These are phyloP conservation scores for Tephrocybe sp. DNA, from an alignment of 768 basidiomycete species.

Conservation along the genomic window DNA sequence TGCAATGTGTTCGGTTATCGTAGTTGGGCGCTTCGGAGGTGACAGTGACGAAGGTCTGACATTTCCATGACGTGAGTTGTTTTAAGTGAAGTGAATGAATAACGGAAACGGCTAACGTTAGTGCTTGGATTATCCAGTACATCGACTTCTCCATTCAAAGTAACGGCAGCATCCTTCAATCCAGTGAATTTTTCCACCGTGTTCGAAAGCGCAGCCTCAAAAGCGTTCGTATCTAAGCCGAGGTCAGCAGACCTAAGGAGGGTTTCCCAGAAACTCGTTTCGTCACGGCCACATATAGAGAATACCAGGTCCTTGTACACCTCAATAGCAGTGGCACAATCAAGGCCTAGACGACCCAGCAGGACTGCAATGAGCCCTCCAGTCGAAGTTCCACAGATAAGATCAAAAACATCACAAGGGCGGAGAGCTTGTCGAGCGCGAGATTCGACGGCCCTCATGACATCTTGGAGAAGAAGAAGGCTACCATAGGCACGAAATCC, in stretches of 20 bases:
- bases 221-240: constrained; percentile 12
- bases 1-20: constrained; percentile 20
- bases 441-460: constrained; percentile 19
- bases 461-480: constrained; percentile 22
- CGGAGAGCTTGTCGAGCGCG: constrained; percentile 17
- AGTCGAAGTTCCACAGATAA: constrained; percentile 28
- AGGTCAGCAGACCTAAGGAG: constrained; percentile 4
- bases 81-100: neutral
- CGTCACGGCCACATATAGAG: constrained; percentile 16
- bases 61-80: neutral
- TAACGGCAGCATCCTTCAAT: constrained; percentile 1
- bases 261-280: constrained; percentile 17
- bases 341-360: constrained; percentile 26
- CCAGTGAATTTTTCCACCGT: constrained; percentile 9
- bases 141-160: constrained; percentile 1
- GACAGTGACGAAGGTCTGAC: constrained; percentile 22
- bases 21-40: constrained; percentile 22
- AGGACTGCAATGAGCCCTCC: constrained; percentile 28
- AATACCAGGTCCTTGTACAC: constrained; percentile 20
- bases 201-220: constrained; percentile 1
- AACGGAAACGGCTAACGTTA: constrained; percentile 6
- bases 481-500: constrained; percentile 25
- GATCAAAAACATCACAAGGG: constrained; percentile 30
- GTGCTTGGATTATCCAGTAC: constrained; percentile 6
- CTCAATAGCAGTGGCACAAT: constrained; percentile 24